Percentiles rank a stretch among this genome's conserved stretches.
These are phyloP conservation scores for Phialophora verrucosa DNA, from an alignment of 2,329 filamentous ascomycete species.

Conservation along the genomic window DNA sequence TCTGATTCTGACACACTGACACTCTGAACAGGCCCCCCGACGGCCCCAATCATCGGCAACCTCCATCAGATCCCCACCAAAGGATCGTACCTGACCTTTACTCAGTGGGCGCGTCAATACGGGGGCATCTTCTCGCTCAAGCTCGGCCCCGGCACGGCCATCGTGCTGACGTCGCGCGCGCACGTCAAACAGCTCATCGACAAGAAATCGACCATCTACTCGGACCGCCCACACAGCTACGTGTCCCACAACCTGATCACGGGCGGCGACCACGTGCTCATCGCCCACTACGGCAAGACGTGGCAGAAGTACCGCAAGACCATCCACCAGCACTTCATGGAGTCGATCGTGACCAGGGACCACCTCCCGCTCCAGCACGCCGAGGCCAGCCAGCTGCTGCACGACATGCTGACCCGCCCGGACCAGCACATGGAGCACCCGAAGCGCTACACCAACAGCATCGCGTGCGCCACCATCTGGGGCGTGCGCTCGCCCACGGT, in stretches of 20 bases:
- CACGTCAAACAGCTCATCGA: slow-evolving; percentile 54
- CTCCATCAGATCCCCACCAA: slow-evolving; percentile 48
- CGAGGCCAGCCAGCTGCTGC: slow-evolving; percentile 56
- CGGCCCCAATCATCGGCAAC: slow-evolving; percentile 49
- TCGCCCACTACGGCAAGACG: slow-evolving; percentile 54
- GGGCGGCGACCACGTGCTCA: slow-evolving; percentile 54
- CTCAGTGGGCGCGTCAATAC: slow-evolving; percentile 46
- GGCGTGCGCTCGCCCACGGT: slow-evolving; percentile 45
- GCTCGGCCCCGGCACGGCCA: slow-evolving; percentile 48
- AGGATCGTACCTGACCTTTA: slow-evolving; percentile 46
- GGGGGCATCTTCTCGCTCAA: slow-evolving; percentile 54
- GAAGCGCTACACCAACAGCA: slow-evolving; percentile 57
- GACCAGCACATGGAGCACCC: slow-evolving; percentile 56
- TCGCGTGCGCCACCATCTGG: slow-evolving; percentile 48
- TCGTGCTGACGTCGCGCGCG: slow-evolving; percentile 50
- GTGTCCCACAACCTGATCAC: slow-evolving; percentile 53
- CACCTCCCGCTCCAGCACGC: slow-evolving; percentile 55
- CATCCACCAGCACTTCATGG: slow-evolving; percentile 54
- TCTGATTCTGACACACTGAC: not conserved
- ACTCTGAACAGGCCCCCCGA: slow-evolving; percentile 22
- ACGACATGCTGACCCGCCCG: slow-evolving; percentile 51
- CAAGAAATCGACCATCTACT: slow-evolving; percentile 53
- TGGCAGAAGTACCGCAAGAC: slow-evolving; percentile 57
- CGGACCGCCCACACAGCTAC: slow-evolving; percentile 51
- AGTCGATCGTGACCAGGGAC: slow-evolving; percentile 48